Conservation (phyloP, 1,139 yeast species). For the Yamadazyma siamensis region DNA sequence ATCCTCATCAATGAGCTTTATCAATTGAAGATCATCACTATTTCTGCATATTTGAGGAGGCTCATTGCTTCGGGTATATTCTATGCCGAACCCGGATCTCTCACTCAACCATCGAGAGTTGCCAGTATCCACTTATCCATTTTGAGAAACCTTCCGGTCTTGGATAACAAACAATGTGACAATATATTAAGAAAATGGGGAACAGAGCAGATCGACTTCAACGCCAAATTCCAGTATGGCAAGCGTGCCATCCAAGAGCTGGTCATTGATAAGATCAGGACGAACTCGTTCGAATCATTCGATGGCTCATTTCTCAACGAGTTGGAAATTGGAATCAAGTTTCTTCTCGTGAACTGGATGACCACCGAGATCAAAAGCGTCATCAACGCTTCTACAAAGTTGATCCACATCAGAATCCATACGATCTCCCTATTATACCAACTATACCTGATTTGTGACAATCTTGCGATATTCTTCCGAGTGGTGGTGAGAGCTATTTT, state of each 20-base stretch:
- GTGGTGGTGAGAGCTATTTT: slow-evolving; percentile 35
- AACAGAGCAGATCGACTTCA: slow-evolving; percentile 29
- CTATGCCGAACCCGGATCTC: slow-evolving; percentile 39
- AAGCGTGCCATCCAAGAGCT: slow-evolving; percentile 21
- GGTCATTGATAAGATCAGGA: slow-evolving; percentile 23
- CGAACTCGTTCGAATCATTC: slow-evolving; percentile 9
- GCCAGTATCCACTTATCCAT: slow-evolving; percentile 46
- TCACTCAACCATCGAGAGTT: slow-evolving; percentile 19
- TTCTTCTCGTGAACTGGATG: slow-evolving; percentile 42
- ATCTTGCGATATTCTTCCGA: slow-evolving; percentile 41
- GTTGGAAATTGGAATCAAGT: slow-evolving; percentile 37
- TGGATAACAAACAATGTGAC: slow-evolving; percentile 50
- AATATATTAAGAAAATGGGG: slow-evolving; percentile 45
- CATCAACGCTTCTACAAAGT: slow-evolving; percentile 29
- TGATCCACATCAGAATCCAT: slow-evolving; percentile 36
- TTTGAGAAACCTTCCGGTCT: slow-evolving; percentile 51
- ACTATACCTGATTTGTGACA: slow-evolving; percentile 30
- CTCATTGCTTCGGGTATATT: slow-evolving; percentile 82
- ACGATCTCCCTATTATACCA: slow-evolving; percentile 31
- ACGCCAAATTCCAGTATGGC: slow-evolving; percentile 27
- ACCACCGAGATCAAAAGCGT: slow-evolving; percentile 35
- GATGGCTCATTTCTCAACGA: slow-evolving; percentile 15
- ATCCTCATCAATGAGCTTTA: slow-evolving; percentile 55
- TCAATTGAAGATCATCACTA: slow-evolving; percentile 47
- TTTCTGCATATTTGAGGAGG: slow-evolving; percentile 70